Conservation (phyloP, 495 filamentous ascomycete genomes). For the Parachaetomium inaequale region DNA sequence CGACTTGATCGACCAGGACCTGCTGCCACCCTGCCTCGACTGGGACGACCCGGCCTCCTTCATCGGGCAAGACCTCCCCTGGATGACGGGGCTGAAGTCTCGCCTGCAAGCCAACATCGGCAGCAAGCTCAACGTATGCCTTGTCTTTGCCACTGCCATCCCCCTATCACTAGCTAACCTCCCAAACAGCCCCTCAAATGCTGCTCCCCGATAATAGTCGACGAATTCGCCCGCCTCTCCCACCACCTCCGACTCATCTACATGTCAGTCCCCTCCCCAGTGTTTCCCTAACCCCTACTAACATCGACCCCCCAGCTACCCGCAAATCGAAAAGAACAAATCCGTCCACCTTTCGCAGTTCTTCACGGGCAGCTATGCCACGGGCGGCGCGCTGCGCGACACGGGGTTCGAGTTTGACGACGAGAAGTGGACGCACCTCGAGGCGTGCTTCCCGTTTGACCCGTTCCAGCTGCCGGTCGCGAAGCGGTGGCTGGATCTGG, state of each 20-base stretch:
- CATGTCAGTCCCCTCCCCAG: conserved; percentile 39
- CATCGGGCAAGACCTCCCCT: conserved; percentile 62
- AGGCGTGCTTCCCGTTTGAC: conserved; percentile 96
- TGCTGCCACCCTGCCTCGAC: conserved; percentile 43
- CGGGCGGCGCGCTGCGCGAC: conserved; percentile 57
- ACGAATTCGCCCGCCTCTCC: conserved; percentile 83
- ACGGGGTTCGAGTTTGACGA: conserved; percentile 58
- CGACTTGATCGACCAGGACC: conserved; percentile 63
- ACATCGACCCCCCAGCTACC: conserved; percentile 42
- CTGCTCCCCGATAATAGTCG: conserved; percentile 87
- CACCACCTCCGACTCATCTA: conserved; percentile 82
- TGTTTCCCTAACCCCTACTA: not conserved
- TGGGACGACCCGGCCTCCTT: conserved; percentile 54
- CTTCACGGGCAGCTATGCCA: conserved; percentile 42
- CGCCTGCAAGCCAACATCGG: conserved; percentile 69
- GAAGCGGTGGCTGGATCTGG: conserved; percentile 68
- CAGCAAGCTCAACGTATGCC: conserved; percentile 68
- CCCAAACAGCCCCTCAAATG: conserved; percentile 73
- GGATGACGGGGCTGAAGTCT: conserved; percentile 69
- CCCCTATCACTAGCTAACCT: not conserved
- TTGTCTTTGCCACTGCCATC: not conserved
- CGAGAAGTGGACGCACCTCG: conserved; percentile 71
- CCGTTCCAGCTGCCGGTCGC: conserved; percentile 85
- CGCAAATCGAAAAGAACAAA: conserved; percentile 88
- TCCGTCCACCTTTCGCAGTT: conserved; percentile 65